Evolutionary conservation across 345 rosid genomes (phyloP).

Genomic region (Gossypium stocksii): DNA sequence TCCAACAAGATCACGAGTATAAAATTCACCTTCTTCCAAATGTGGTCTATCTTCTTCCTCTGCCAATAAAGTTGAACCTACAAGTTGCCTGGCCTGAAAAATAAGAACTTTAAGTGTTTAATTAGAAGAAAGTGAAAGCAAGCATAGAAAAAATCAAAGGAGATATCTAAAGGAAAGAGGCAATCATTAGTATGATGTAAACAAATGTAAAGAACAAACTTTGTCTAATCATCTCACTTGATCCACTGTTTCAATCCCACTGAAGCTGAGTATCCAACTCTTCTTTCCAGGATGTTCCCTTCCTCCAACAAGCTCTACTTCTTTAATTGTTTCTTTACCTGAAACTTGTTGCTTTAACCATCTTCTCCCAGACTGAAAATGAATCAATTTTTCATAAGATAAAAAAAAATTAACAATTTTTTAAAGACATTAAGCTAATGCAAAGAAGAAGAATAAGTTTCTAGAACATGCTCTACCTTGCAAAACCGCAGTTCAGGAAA

Average conservation of each 20-base stretch:
- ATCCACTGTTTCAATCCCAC: constrained; percentile 62
- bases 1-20: constrained; percentile 82
- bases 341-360: constrained; percentile 66
- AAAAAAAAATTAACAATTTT: neutral
- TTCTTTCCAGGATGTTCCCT: constrained; percentile 70
- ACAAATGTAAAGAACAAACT: neutral
- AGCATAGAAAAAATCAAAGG: neutral
- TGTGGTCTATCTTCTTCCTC: constrained; percentile 74
- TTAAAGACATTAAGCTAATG: neutral
- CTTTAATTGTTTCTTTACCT: constrained; percentile 60
- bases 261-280: constrained; percentile 82
- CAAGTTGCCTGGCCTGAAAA: constrained; percentile 68
- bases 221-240: constrained; percentile 38
- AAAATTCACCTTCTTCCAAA: constrained; percentile 74
- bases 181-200: neutral
- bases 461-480: constrained; percentile 31
- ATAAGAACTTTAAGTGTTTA: neutral
- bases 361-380: constrained; percentile 74
- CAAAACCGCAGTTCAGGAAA: constrained; percentile 82
- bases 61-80: constrained; percentile 79
- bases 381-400: neutral
- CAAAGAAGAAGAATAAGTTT: neutral
- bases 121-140: neutral
- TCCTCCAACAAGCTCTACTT: constrained; percentile 76
- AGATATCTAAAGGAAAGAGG: neutral